Evolutionary conservation across 768 basidiomycete genomes (phyloP), one percentile per base, ranked within the genome.

Genomic region (Suillus decipiens): DNA sequence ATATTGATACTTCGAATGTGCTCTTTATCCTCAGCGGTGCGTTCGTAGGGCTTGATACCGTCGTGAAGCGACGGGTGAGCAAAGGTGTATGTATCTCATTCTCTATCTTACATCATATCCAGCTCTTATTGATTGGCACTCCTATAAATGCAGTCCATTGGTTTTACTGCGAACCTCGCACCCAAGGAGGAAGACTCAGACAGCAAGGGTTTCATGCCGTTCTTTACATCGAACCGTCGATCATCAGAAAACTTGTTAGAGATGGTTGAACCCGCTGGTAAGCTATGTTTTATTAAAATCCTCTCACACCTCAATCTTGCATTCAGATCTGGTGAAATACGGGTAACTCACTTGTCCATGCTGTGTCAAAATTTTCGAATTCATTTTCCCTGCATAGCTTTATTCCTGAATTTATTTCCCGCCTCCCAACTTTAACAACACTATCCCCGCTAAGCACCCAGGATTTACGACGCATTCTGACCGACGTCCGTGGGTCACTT

Each of bases 21-120:
- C 79, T 99, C n/a, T 99, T 99, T 76, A 91, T 99, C 64, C 73
- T 96, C 12, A 95, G 94, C 57, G 96, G 96, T 2, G 96, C 96
- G 1, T 97, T 97, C 71, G 95, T 97, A 11, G 96, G 96, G 0
- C 77, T 98, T 56, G 95, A 97, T 48, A 85, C 81, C 58, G 77
- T 98, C 31, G 86, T 99, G 66, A 89, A 88, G 72, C 81, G 88
- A 60, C 82, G 95, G 43, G 81, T 94, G 12, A 86, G 89, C 12
- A 95, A 93, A 78, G 94, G 94, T 7, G 95, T 95, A 73, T 67
- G 90, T 81, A 33, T 31, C 55, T 22, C 12, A 31, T 34, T 33
- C 61, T n/a, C 36, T 7, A 47, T 14, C 22, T 22, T 12, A 14
- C 56, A 11, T 51, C 12, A 36, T 11, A 17, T 34, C 59, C 34